Evolutionary conservation across 768 basidiomycete species (phyloP), one percentile per base, ranked within the genome.

Genomic region (Suillus tomentosus): DNA sequence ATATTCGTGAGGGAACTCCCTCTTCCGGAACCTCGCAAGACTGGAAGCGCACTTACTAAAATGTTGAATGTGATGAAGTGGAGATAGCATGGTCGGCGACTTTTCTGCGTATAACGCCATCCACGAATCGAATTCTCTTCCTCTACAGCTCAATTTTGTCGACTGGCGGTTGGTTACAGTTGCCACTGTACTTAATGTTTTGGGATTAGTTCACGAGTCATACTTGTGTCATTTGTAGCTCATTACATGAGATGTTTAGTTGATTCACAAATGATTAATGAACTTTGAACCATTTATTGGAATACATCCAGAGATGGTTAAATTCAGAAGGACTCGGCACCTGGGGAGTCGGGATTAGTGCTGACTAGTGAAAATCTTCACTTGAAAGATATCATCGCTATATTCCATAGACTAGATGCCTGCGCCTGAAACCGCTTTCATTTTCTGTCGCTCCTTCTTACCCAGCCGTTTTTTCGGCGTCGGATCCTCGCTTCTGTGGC

Each of bases 401-500:
- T 42, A 19, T 19, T 15, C 22, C 14, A 24, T 24, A 14, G n/a
- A 13, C 22, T 48, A 48, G 8, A 43, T 19, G 17, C n/a, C 47
- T 22, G 13, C 22, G 22, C n/a, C 47, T 13, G 22, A 37, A 37
- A 11, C 17, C 19, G 22, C 22, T 68, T 81, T 87, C 68, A 80
- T 67, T 67, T 79, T 84, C 78, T 83, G 77, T 42, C 88, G 80
- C 75, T 90, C 88, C 76, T 89, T 90, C 81, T 85, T 89, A 14
- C 88, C 88, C 69, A 81, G 88, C 69, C 89, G 74, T 76, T 87
- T 89, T 80, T 89, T 90, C 66, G 73, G 76, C 53, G 69, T 68
- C 60, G 65, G 69, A 10, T 70, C 68, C 48, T 62, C 65, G 19
- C 42, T 71, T 39, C 61, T 67, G 48, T 60, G 70, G 10, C 61